Conservation (phyloP, 139 green algal genomes). For the Tetraselmis chui region DNA sequence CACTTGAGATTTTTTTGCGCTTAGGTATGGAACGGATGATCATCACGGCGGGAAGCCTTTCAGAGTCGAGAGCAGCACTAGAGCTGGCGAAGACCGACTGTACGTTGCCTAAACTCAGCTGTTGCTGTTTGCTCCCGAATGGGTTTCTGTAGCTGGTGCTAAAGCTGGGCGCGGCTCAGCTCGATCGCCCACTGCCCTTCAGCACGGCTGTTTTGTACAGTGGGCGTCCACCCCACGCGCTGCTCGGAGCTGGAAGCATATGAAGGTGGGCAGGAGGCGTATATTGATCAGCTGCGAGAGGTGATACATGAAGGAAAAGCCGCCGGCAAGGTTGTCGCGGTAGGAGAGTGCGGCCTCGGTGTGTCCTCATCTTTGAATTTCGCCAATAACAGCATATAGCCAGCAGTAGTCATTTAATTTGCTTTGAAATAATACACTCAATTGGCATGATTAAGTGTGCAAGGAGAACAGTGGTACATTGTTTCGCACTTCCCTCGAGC, state of each 20-base stretch:
- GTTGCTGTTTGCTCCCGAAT: too few species aligned
- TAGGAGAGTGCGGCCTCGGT: slow-evolving; percentile 81
- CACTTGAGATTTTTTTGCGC: neutral
- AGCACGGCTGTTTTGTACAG: slow-evolving; percentile 69
- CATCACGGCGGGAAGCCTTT: slow-evolving; percentile 59
- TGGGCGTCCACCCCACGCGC: slow-evolving; percentile 81
- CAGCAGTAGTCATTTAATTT: too few species aligned
- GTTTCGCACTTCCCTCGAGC: too few species aligned
- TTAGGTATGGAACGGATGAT: slow-evolving; percentile 53
- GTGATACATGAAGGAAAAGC: slow-evolving; percentile 37
- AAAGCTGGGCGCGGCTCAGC: neutral
- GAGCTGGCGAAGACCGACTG: slow-evolving; percentile 34
- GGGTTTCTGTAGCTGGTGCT: too few species aligned
- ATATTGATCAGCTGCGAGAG: slow-evolving; percentile 38
- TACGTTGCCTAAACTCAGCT: too few species aligned
- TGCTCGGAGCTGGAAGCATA: slow-evolving; percentile 61
- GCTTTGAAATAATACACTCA: too few species aligned
- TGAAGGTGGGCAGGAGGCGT: slow-evolving; percentile 33
- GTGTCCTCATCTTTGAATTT: neutral
- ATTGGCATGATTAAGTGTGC: too few species aligned
- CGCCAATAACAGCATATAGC: too few species aligned
- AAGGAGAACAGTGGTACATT: too few species aligned
- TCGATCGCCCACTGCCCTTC: neutral
- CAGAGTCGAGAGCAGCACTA: slow-evolving; percentile 46
- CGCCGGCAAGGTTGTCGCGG: slow-evolving; percentile 70